phyloP scores from a whole-genome alignment of 345 rosid species.

The Carallia pectinifolia region DNA sequence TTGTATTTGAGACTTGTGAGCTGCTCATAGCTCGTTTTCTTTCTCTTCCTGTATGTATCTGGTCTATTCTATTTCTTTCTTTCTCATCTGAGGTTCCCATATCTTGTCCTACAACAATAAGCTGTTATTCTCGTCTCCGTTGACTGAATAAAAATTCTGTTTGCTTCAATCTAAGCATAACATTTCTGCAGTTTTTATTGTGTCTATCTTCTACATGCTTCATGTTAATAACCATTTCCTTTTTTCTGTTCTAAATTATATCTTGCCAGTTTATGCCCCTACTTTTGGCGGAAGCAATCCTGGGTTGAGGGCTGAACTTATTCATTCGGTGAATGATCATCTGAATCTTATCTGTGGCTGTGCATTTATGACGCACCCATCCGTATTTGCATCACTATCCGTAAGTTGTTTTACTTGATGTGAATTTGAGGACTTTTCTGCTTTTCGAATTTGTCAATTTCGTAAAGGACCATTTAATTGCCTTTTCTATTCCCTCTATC shows the following conservation, averaged over 20 bases:
- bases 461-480: no score
- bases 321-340: constrained; percentile 76
- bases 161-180: no score
- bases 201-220: background rate
- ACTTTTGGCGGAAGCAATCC: constrained; percentile 93
- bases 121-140: no score
- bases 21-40: no score
- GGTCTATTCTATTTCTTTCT: no score
- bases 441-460: background rate
- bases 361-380: constrained; percentile 57
- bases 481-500: no score
- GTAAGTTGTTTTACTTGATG: constrained; percentile 41
- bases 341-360: constrained; percentile 80
- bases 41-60: no score
- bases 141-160: no score
- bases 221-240: background rate
- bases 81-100: no score
- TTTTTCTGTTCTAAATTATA: background rate
- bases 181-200: background rate
- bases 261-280: constrained; percentile 60
- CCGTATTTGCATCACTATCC: constrained; percentile 70
- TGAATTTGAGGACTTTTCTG: background rate
- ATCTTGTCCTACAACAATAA: no score
- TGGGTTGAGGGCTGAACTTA: constrained; percentile 68
- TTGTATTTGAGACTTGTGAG: no score